Evolutionary conservation across 805 yeast species (phyloP).

Genomic region (Yueomyces sp.): DNA sequence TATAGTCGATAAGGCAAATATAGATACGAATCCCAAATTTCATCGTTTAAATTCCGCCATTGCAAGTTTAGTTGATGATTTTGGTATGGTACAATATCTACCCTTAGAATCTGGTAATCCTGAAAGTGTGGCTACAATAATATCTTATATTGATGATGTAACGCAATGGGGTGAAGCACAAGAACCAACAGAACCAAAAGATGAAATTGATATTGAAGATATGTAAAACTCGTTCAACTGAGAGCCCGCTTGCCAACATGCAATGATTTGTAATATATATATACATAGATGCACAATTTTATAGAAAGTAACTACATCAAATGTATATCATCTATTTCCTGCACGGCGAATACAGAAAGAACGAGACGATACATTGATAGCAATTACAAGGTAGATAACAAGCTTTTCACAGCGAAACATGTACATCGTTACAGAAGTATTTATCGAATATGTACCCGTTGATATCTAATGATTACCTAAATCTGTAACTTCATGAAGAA

Average conservation of each 20-base stretch:
- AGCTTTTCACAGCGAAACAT: no score
- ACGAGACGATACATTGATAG: no score
- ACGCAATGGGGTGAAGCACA: slow-evolving; percentile 97
- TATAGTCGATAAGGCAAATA: slow-evolving; percentile 29
- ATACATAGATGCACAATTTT: no score
- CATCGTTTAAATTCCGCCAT: slow-evolving; percentile 64
- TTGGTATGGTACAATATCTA: slow-evolving; percentile 95
- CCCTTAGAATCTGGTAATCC: slow-evolving; percentile 75
- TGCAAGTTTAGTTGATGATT: slow-evolving; percentile 87
- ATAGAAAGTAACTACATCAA: no score
- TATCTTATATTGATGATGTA: slow-evolving; percentile 88
- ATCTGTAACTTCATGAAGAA: slow-evolving; percentile 49
- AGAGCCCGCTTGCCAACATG: no score
- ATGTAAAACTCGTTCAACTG: background rate
- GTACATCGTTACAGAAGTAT: no score
- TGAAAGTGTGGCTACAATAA: slow-evolving; percentile 64
- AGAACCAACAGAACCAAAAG: slow-evolving; percentile 93
- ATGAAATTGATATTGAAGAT: slow-evolving; percentile 54
- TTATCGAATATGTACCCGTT: background rate
- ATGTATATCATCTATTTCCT: no score
- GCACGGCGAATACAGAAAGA: no score
- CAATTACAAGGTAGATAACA: no score
- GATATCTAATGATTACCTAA: slow-evolving; percentile 26
- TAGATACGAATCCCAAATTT: slow-evolving; percentile 39
- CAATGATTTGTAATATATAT: no score